Conservation (phyloP, 805 yeast species). For the Hanseniaspora nectarophila region DNA sequence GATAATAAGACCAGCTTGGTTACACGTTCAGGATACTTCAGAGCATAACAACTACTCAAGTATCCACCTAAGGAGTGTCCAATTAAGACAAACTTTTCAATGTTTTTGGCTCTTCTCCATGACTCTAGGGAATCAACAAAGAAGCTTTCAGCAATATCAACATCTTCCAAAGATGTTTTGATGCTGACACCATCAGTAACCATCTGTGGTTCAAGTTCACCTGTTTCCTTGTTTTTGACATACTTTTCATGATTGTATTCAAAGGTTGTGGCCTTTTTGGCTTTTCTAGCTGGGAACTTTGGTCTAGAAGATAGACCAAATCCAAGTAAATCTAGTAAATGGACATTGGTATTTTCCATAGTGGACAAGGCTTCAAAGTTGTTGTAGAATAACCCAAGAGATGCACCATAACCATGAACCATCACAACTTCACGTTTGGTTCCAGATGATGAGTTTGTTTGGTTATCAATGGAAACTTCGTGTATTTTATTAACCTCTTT, state of each 20-base stretch:
- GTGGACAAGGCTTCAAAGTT: slow-evolving; percentile 43
- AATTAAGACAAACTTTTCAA: slow-evolving; percentile 44
- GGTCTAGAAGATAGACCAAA: slow-evolving; percentile 86
- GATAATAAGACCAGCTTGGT: slow-evolving; percentile 45
- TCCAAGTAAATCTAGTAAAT: slow-evolving; percentile 79
- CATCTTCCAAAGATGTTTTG: slow-evolving; percentile 23
- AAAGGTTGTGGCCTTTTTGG: slow-evolving; percentile 57
- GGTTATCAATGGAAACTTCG: slow-evolving; percentile 54
- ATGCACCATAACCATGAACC: slow-evolving; percentile 93
- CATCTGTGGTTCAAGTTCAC: slow-evolving; percentile 41
- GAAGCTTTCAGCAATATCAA: slow-evolving; percentile 26
- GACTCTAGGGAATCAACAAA: slow-evolving; percentile 41
- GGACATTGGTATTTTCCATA: slow-evolving; percentile 56
- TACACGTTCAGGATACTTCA: slow-evolving; percentile 43
- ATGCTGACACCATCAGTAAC: slow-evolving; percentile 13
- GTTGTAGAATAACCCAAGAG: slow-evolving; percentile 70
- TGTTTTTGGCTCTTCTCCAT: slow-evolving; percentile 41
- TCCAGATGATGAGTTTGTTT: slow-evolving; percentile 19
- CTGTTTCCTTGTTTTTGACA: slow-evolving; percentile 48
- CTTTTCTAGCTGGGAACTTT: slow-evolving; percentile 69
- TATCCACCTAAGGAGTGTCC: slow-evolving; percentile 70
- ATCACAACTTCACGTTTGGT: slow-evolving; percentile 24
- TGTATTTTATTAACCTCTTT: slow-evolving; percentile 44
- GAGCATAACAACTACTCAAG: slow-evolving; percentile 46
- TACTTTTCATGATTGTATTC: slow-evolving; percentile 47